Conservation (phyloP, 257 asterid species). For the Penstemon eatonii region DNA sequence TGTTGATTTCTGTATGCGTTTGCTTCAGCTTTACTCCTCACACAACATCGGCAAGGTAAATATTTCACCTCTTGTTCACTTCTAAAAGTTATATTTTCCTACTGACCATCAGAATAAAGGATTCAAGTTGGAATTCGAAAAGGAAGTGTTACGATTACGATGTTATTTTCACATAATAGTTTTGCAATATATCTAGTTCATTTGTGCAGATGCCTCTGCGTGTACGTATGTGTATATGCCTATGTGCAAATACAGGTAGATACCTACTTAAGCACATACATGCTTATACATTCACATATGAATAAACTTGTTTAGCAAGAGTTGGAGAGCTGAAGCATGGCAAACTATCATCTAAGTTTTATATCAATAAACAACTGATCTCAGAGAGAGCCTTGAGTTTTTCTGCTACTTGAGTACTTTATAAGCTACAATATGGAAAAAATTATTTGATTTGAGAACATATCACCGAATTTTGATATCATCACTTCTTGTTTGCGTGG, state of each 20-base stretch:
- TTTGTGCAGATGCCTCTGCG: not conserved
- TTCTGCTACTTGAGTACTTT: not conserved
- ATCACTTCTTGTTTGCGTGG: not conserved
- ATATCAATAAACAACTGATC: constrained; percentile 8
- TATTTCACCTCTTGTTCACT: constrained; percentile 8
- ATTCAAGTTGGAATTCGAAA: too few relatives aligned
- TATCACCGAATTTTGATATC: not conserved
- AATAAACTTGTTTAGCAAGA: constrained; percentile 3
- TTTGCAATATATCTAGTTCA: not conserved
- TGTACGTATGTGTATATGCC: constrained; percentile 9
- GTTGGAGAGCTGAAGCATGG: not conserved
- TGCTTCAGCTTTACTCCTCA: constrained; percentile 89
- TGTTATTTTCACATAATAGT: not conserved
- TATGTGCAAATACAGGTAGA: not conserved
- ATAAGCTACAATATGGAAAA: constrained; percentile 12
- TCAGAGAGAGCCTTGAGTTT: constrained; percentile 14
- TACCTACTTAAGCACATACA: constrained; percentile 11
- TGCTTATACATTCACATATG: not conserved
- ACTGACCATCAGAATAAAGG: constrained; percentile 7
- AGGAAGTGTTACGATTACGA: constrained; percentile 10
- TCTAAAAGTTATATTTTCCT: not conserved
- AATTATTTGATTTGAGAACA: constrained; percentile 6
- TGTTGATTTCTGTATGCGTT: constrained; percentile 78
- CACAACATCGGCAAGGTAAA: constrained; percentile 94
- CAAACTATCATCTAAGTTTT: constrained; percentile 1